Evolutionary conservation across 306 rosid genomes (phyloP).

Genomic region (Boehmeria nivea): DNA sequence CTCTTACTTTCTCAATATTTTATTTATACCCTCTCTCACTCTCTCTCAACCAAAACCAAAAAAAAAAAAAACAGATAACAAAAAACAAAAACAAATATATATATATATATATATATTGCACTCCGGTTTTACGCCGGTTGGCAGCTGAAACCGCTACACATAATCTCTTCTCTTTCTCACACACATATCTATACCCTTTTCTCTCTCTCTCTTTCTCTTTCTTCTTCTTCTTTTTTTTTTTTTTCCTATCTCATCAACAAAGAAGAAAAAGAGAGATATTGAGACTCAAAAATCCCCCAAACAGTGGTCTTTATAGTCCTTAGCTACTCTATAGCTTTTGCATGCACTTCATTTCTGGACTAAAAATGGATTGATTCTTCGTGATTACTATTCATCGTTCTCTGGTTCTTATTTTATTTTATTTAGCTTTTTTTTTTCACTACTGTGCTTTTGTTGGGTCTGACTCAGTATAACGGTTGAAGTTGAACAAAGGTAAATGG

Average conservation of each 20-base stretch:
- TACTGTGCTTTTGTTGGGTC: not conserved
- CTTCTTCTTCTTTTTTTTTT: not conserved
- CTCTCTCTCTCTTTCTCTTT: not conserved
- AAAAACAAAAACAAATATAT: not conserved
- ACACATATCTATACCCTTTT: not conserved
- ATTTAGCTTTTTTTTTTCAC: no score
- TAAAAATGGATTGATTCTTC: not conserved
- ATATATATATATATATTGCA: not conserved
- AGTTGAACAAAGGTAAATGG: slow-evolving; percentile 12
- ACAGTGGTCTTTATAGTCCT: not conserved
- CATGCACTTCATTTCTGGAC: not conserved
- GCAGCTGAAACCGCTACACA: slow-evolving; percentile 13
- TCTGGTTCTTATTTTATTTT: not conserved
- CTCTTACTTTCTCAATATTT: no score
- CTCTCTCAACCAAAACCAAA: not conserved
- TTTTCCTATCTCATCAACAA: no score
- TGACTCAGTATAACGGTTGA: slow-evolving; percentile 32
- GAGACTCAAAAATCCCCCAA: not conserved
- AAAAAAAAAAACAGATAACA: no score
- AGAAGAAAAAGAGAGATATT: not conserved
- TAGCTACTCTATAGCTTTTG: not conserved
- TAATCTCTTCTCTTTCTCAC: not conserved
- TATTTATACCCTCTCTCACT: no score
- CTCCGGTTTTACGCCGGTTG: slow-evolving; percentile 9
- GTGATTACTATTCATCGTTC: no score